phyloP scores from a whole-genome alignment of 2,329 filamentous ascomycete species.

The Diaporthe capsici region DNA sequence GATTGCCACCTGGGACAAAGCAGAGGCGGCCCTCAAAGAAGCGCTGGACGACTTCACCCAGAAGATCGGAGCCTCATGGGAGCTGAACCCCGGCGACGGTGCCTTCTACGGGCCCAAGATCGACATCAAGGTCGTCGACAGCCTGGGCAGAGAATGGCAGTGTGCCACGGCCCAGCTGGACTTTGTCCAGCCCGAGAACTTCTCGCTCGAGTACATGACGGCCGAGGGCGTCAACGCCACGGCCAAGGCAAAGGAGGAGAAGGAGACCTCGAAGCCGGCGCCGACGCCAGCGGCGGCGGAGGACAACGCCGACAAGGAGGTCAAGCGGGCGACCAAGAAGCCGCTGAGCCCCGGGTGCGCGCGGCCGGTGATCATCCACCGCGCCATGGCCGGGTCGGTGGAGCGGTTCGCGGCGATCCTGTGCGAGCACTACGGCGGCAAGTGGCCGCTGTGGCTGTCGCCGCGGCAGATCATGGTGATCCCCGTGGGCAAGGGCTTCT shows the following conservation, averaged over 20 bases:
- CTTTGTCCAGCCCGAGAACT: constrained; percentile 88
- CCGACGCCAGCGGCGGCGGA: constrained; percentile 51
- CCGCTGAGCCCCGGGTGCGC: constrained; percentile 77
- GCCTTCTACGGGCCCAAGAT: constrained; percentile 99
- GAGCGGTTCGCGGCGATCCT: constrained; percentile 79
- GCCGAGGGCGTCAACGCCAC: constrained; percentile 65
- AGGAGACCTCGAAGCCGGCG: constrained; percentile 46
- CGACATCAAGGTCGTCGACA: constrained; percentile 94
- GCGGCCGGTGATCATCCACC: constrained; percentile 88
- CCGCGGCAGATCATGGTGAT: constrained; percentile 87
- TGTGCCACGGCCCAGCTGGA: constrained; percentile 92
- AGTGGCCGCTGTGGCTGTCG: constrained; percentile 92
- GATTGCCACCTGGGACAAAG: constrained; percentile 88
- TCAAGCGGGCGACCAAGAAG: constrained; percentile 61
- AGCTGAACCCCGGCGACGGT: constrained; percentile 93
- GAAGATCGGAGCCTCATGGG: constrained; percentile 78
- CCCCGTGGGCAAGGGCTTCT: constrained; percentile 79
- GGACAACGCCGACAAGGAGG: constrained; percentile 56
- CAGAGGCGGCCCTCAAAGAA: constrained; percentile 83
- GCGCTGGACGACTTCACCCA: constrained; percentile 82
- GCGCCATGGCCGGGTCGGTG: constrained; percentile 81
- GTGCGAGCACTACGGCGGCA: constrained; percentile 87
- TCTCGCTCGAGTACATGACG: constrained; percentile 89
- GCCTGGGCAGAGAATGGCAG: constrained; percentile 82
- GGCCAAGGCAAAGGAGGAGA: constrained; percentile 51